These are phyloP conservation scores for Voacanga thouarsii DNA, from an alignment of 257 asterid species.

Conservation along the genomic window DNA sequence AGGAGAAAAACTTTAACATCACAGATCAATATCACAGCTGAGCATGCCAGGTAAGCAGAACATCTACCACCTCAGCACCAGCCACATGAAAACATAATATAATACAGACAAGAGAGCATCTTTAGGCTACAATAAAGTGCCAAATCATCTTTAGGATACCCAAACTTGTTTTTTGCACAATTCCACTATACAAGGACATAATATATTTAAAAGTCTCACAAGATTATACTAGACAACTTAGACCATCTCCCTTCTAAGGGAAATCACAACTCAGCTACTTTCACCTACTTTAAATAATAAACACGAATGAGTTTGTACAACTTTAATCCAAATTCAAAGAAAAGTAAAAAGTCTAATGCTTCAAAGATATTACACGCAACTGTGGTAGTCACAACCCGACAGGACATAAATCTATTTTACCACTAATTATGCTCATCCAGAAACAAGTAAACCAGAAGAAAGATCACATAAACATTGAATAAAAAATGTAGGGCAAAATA, in stretches of 20 bases:
- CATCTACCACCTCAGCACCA: not conserved
- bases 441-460: conserved; percentile 5
- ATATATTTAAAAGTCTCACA: not conserved
- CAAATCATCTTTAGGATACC: not conserved
- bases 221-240: not conserved
- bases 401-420: not conserved
- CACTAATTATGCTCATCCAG: not conserved
- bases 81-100: not conserved
- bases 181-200: not conserved
- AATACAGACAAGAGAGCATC: not conserved
- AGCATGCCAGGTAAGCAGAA: not conserved
- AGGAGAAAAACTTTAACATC: conserved; percentile 19
- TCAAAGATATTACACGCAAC: not conserved
- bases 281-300: not conserved
- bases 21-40: conserved; percentile 12
- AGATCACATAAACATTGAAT: not conserved
- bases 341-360: not conserved
- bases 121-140: not conserved
- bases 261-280: not conserved
- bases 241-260: not conserved
- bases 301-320: not conserved
- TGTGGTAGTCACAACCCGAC: not conserved
- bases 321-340: not conserved
- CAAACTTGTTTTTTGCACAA: not conserved
- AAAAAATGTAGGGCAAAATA: conserved; percentile 3